A percentile compares a stretch with the other conserved stretches of the same genome.
Evolutionary conservation across 257 asterid genomes (phyloP).

Genomic region (Ligustrum vulgare): DNA sequence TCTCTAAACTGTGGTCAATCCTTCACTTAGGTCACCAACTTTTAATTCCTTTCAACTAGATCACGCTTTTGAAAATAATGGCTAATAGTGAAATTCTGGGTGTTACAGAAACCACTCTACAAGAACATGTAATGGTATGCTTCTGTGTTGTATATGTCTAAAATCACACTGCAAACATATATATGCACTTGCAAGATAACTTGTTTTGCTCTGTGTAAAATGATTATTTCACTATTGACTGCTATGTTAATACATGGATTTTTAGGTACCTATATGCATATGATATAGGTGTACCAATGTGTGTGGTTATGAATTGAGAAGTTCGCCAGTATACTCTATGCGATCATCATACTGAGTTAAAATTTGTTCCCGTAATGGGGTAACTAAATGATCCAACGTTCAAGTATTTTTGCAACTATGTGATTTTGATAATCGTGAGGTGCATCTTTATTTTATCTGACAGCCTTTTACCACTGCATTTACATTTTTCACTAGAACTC

Average conservation of each 20-base stretch:
- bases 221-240: background rate
- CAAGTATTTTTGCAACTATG: background rate
- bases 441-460: background rate
- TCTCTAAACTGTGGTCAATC: too few relatives aligned
- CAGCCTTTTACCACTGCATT: background rate
- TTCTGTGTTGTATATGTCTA: background rate
- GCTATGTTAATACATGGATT: background rate
- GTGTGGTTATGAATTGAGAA: background rate
- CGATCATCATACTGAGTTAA: background rate
- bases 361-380: background rate
- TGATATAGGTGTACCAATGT: background rate
- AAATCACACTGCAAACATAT: background rate
- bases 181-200: background rate
- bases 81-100: too few relatives aligned
- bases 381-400: background rate
- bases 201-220: background rate
- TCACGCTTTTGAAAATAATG: too few relatives aligned
- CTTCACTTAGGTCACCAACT: too few relatives aligned
- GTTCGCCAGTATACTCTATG: background rate
- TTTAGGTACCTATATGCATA: background rate
- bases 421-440: background rate
- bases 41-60: too few relatives aligned
- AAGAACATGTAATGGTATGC: background rate
- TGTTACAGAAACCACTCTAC: background rate
- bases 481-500: background rate